Base-by-base conservation (phyloP, 345 rosid genomes). In the Theobroma cacao region DNA sequence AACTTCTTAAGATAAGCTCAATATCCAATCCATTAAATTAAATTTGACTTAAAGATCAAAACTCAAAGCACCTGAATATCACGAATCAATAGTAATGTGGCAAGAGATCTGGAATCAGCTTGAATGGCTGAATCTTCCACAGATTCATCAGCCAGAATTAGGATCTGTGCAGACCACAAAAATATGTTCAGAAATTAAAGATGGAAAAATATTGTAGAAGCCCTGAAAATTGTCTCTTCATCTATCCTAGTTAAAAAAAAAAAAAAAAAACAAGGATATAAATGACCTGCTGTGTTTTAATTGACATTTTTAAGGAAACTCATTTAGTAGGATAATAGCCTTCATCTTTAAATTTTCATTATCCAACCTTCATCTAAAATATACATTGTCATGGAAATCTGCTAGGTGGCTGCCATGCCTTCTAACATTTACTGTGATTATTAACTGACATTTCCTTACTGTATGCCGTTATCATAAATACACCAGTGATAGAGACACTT, bases 51-150 rank as follows among this genome's bases (percentile, higher is more conserved):
- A 22, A 70, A 58, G 61, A 58, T 63, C 28, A 63, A 61, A 63
- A 60, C 18, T 75, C 9, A 31, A 40, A 60, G 76, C 86, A 90
- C 95, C 93, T 91, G 95, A 83, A 91, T 91, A 79, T 91, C 95
- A 64, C 93, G 92, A 78, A 91, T 91, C 80, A 91, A 77, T 41
- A 91, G 75, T 71, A 91, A 82, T 5, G 95, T 85, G 65, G 95
- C 95, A 78, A 90, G 93, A 72, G 95, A 91, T 83, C 95, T 87
- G 61, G 95, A 90, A 84, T 91, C 95, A 64, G 95, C 95, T 87
- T 91, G 93, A 83, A 90, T 87, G 58, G 95, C 92, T 14, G 93
- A 91, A 82, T 91, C 95, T 81, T 91, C 95, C 73, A 91, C 93
- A 0, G 91, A 91, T 75, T 91, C 93, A 67, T 91, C 92, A 64